Base-by-base conservation (phyloP, 2,329 filamentous ascomycete genomes). In the Alternaria consortialis region DNA sequence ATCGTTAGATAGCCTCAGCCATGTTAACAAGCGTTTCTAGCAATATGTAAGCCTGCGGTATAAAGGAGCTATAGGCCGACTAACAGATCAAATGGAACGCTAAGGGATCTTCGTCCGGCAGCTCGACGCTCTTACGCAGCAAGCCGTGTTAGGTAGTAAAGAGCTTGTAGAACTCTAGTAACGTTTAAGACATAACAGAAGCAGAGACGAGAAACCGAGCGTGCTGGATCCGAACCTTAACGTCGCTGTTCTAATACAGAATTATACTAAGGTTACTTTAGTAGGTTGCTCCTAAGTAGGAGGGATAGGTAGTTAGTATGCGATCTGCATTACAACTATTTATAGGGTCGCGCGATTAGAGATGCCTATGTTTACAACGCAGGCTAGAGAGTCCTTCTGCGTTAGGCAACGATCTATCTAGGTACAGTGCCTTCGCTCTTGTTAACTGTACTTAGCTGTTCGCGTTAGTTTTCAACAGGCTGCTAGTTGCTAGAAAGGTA, bases 1-100 rank as follows among this genome's bases (percentile, higher is more conserved):
- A 65, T 17, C 27, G 44, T 54, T 7, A 4, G 7, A 65, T 53
- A 32, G 44, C 15, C 20, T 60, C 23, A 8, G 56, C 48, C 20
- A 65, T 62, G 0, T 58, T 48, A 0, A 54, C 20, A 40, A 65
- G 62, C 32, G 53, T 57, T 37, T 65, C 7, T 4, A 53, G 39
- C 7, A 43, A 60, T 65, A 65, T 60, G 7, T 62, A 9, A 44
- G 53, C 4, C 13, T 62, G 15, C 7, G 37, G 59, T 31, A 65
- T 53, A 17, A 65, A 59, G 20, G 34, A 48, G n/a, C 59, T 17
- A 53, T 65, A 12, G 56, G 59, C 59, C 15, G n/a, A 62, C 56
- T 60, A 15, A 46, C 43, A 65, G 4, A 65, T 58, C 8, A 60
- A 17, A 40, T 27, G 12, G 25, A 65, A 60, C 13, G 48, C 56